Conservation (phyloP, 495 filamentous ascomycete species). For the Delitschia confertaspora region DNA sequence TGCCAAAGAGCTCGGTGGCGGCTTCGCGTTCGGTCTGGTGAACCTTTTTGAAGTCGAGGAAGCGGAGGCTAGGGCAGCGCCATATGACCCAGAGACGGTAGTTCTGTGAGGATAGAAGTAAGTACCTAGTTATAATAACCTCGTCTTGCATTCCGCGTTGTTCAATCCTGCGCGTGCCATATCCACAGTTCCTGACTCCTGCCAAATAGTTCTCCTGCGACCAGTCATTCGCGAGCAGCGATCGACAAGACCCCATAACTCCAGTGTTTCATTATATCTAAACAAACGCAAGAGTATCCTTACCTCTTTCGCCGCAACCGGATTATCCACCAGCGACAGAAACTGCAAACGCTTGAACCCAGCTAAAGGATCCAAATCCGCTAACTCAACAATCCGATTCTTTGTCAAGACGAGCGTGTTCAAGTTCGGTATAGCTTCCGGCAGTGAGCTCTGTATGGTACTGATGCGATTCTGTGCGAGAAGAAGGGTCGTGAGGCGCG, state of each 20-base stretch:
- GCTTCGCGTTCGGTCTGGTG: constrained; percentile 70
- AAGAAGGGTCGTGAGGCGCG: constrained; percentile 75
- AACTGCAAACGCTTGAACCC: constrained; percentile 63
- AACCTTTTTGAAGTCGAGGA: constrained; percentile 89
- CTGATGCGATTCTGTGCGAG: constrained; percentile 82
- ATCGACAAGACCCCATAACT: not conserved
- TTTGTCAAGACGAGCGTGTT: constrained; percentile 64
- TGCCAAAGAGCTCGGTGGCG: constrained; percentile 77
- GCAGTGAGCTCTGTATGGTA: constrained; percentile 64
- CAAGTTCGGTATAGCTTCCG: constrained; percentile 67
- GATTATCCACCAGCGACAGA: constrained; percentile 75
- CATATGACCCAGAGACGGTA: constrained; percentile 90
- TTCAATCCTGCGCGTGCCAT: not conserved
- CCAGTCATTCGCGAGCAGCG: not conserved
- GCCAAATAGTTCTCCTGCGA: not conserved
- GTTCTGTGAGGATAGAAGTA: constrained; percentile 58
- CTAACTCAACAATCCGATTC: constrained; percentile 39
- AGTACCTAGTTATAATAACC: too few relatives aligned
- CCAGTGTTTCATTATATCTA: constrained; percentile 4
- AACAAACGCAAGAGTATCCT: constrained; percentile 28
- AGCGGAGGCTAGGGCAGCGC: constrained; percentile 73
- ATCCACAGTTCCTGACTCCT: not conserved
- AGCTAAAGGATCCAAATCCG: constrained; percentile 79
- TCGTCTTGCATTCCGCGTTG: not conserved
- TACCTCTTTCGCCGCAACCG: constrained; percentile 87